Evolutionary conservation across 2,329 filamentous ascomycete genomes (phyloP), one percentile per base, ranked within the genome.

Genomic region (Pochonia chlamydosporia): DNA sequence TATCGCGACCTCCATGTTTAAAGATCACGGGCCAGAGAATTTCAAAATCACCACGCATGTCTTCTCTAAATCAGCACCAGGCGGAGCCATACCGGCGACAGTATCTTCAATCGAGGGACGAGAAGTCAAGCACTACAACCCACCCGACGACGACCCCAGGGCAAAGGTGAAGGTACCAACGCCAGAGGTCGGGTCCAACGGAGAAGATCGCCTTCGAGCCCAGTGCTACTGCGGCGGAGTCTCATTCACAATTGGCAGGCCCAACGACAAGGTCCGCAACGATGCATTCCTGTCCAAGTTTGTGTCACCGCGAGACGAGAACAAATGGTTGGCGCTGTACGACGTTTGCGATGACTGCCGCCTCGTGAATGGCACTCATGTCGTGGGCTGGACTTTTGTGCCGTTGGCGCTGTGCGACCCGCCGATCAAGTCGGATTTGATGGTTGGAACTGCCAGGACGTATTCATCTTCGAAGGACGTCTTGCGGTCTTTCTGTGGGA

Each of bases 161-260:
- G 59, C 57, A 26, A 59, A 58, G 36, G 35, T 61, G 5, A 50
- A 62, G 25, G 55, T 61, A 36, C 52, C 59, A 5, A 18, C 59
- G 40, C 49, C 55, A 0, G 67, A 70, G 49, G 45, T 63, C 7
- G 67, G 65, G 5, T 43, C 47, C 1, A 56, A 66, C 8, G 69
- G 69, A 9, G 54, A 63, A 36, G 66, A 73, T 31, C 56, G 65
- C 16, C 63, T 77, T 10, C 64, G 66, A 0, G 73, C 63, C 0
- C 51, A 73, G 50, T 76, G 74, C 52, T 62, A 68, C 47, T 77
- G 73, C 48, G 70, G 67, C 35, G 72, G 73, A 9, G 68, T 76
- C 0, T 70, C 67, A 4, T 75, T 76, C 54, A 69, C 67, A 5
- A 60, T 76, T 25, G 54, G 61, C 9, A 63, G 71, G 3, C 74